Evolutionary conservation across 2,329 filamentous ascomycete genomes (phyloP).

Genomic region (Chrysosporium keratinophilum): DNA sequence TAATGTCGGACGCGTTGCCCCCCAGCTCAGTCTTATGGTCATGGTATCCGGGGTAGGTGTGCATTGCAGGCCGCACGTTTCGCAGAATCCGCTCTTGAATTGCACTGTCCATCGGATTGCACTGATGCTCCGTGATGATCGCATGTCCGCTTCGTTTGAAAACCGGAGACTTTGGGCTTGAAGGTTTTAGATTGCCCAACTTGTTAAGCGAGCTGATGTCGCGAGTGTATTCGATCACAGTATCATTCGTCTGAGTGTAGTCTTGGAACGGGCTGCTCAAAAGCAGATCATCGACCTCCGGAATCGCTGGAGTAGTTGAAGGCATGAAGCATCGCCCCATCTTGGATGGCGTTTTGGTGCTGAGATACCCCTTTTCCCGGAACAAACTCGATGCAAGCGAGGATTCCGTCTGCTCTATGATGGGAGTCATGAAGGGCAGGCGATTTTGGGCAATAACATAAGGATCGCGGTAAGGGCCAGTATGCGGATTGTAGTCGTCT

Average conservation of each 20-base stretch:
- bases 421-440: slow-evolving; percentile 96
- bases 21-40: slow-evolving; percentile 56
- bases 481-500: slow-evolving; percentile 74
- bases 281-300: slow-evolving; percentile 39
- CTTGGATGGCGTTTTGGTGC: slow-evolving; percentile 68
- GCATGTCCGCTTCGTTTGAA: slow-evolving; percentile 1
- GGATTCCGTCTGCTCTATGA: slow-evolving; percentile 87
- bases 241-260: slow-evolving; percentile 45
- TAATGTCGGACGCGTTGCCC: slow-evolving; percentile 64
- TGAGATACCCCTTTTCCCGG: slow-evolving; percentile 48
- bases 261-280: slow-evolving; percentile 64
- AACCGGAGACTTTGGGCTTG: slow-evolving; percentile 16
- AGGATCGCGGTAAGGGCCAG: slow-evolving; percentile 69
- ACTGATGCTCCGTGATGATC: slow-evolving; percentile 70
- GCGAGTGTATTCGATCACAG: slow-evolving; percentile 28
- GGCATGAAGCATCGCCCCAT: slow-evolving; percentile 24
- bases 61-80: slow-evolving; percentile 61
- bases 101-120: slow-evolving; percentile 76
- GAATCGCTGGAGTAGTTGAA: slow-evolving; percentile 23
- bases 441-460: slow-evolving; percentile 74
- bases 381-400: slow-evolving; percentile 58
- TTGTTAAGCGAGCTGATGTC: slow-evolving; percentile 32
- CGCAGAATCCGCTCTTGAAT: slow-evolving; percentile 65
- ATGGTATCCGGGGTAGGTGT: slow-evolving; percentile 67
- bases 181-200: slow-evolving; percentile 28